phyloP scores from a whole-genome alignment of 2,329 filamentous ascomycete genomes.

The Pseudonectria buxi region DNA sequence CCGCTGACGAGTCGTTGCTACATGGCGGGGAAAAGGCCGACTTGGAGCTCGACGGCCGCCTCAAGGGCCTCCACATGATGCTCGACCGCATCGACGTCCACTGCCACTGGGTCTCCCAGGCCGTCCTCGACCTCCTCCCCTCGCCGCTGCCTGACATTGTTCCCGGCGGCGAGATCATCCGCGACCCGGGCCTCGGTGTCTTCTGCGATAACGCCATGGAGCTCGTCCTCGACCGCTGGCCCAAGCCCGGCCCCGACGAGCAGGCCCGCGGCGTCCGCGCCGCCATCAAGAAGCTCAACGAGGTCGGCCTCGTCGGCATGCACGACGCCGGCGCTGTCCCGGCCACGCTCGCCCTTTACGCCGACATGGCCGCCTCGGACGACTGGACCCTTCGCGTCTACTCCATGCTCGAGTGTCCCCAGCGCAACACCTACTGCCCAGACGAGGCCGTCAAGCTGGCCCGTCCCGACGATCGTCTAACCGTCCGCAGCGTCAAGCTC shows the following conservation, averaged over 20 bases:
- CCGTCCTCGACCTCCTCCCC: conserved; percentile 56
- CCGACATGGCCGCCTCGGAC: conserved; percentile 38
- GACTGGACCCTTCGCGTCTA: conserved; percentile 59
- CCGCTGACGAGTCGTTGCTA: neutral
- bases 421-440: conserved; percentile 58
- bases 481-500: conserved; percentile 59
- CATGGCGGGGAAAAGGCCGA: conserved; percentile 35
- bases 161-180: conserved; percentile 58
- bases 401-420: conserved; percentile 60
- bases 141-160: conserved; percentile 42
- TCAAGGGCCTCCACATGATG: conserved; percentile 58
- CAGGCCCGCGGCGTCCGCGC: conserved; percentile 49
- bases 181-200: conserved; percentile 56
- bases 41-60: conserved; percentile 43
- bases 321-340: conserved; percentile 60
- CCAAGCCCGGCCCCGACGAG: conserved; percentile 45
- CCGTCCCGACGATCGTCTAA: conserved; percentile 43
- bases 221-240: conserved; percentile 49
- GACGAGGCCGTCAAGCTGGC: conserved; percentile 38
- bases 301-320: conserved; percentile 60
- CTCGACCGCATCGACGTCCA: conserved; percentile 64
- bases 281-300: conserved; percentile 57
- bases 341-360: conserved; percentile 47
- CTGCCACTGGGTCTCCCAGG: conserved; percentile 61
- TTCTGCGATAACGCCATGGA: conserved; percentile 72